These are phyloP conservation scores for Beauveria australis DNA, from an alignment of 2,329 filamentous ascomycete species.

Conservation along the genomic window DNA sequence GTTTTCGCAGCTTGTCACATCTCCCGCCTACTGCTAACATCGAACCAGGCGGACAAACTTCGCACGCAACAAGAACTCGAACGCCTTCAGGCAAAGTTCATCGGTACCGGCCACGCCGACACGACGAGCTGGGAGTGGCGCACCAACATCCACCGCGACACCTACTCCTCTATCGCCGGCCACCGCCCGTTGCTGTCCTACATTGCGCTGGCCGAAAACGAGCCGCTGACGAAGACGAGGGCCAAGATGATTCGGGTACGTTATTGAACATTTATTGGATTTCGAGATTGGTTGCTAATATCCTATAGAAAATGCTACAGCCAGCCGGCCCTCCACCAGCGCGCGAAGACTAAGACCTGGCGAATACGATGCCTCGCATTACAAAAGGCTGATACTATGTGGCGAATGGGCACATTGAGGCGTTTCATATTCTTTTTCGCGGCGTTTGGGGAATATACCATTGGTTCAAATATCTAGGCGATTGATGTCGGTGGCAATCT, in stretches of 20 bases:
- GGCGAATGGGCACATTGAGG: neutral
- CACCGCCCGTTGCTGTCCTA: slow-evolving; percentile 84
- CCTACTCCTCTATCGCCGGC: slow-evolving; percentile 78
- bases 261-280: neutral
- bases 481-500: neutral
- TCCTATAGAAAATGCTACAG: slow-evolving; percentile 57
- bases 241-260: slow-evolving; percentile 68
- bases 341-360: slow-evolving; percentile 36
- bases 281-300: slow-evolving; percentile 2
- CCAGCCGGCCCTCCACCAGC: slow-evolving; percentile 50
- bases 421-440: slow-evolving; percentile 8
- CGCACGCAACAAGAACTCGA: slow-evolving; percentile 97
- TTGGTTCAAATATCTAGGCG: neutral
- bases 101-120: slow-evolving; percentile 93
- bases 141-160: slow-evolving; percentile 91
- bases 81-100: slow-evolving; percentile 87
- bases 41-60: slow-evolving; percentile 79
- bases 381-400: neutral
- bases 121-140: slow-evolving; percentile 97
- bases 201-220: slow-evolving; percentile 82
- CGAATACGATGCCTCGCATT: neutral
- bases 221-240: slow-evolving; percentile 71
- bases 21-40: neutral
- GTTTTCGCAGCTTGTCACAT: neutral
- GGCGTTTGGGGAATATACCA: slow-evolving; percentile 21